Base-by-base conservation (phyloP, 768 basidiomycete genomes). In the Exidia glandulosa region DNA sequence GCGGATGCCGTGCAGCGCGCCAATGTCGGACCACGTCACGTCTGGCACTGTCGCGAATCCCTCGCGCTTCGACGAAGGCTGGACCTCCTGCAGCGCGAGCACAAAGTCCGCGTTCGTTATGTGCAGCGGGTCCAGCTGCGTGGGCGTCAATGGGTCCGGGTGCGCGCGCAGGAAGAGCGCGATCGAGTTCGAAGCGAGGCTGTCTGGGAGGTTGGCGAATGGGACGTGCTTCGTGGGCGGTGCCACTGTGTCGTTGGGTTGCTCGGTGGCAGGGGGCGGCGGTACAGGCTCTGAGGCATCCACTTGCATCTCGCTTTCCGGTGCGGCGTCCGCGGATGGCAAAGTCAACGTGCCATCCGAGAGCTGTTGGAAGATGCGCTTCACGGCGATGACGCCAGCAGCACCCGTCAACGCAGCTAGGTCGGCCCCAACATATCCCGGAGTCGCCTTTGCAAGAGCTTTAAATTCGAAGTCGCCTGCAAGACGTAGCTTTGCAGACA, bases 351-450 rank as follows among this genome's bases (percentile, higher is more conserved):
- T 80, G 10, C 83, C 85, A 16, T 86, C 84, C 0, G 87, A 85
- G 9, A 93, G 70, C 54, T 75, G 72, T 63, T 87, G 82, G 73
- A 98, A 97, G 67, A 98, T 96, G 29, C 96, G 82, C 72, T 97
- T 97, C 32, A 98, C 94, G 0, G 96, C 94, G 56, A 93, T 88
- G 59, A 97, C 89, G 1, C 95, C 95, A 2, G 95, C 95, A 25
- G 94, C 93, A 7, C 92, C 89, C 0, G 93, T 90, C 4, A 98
- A 74, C 0, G 94, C 89, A 0, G 89, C 83, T 32, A 98, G 71
- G 75, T 99, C 95, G 0, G 96, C 96, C 31, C 96, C 94, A 13
- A 98, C 94, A 66, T 96, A 99, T 2, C 96, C 96, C 2, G 96
- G 96, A 0, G 95, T 99, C 1, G 88, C 85, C 72, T 92, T 95